Base-by-base conservation (phyloP, 2,329 filamentous ascomycete species). In the Ilyonectria robusta region DNA sequence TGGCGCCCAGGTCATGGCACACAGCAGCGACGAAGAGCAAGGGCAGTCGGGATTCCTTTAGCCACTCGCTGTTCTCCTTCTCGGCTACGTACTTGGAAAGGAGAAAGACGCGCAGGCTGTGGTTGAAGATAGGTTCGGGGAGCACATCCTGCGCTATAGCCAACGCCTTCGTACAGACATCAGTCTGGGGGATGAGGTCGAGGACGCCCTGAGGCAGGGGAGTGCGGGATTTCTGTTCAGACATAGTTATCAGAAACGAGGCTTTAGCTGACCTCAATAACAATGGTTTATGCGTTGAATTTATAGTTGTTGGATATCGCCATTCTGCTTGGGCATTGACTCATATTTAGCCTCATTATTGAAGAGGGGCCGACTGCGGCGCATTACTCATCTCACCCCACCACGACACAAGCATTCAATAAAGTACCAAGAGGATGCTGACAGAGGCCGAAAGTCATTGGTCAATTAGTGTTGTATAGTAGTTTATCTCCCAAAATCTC, bases 1-100 rank as follows among this genome's bases (percentile, higher is more conserved):
- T 72, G 2, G 75, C 68, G 42, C 80, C 80, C 11, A 81, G 70
- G 69, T 82, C 80, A 62, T 82, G 80, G 50, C 77, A 78, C 19
- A 81, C 72, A 48, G 78, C 76, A 1, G 79, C 78, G 6, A 80
- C 77, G 53, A 82, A 82, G 21, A 82, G 71, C 17, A 78, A 63
- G 2, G 59, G 54, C 1, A 71, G 57, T 5, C 69, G 65, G 6
- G 59, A 42, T 13, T 65, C 58, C 6, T 44, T 31, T 0, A 46
- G 19, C 58, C 67, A 74, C n/a, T 54, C 42, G 44, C 55, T 64
- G 54, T 19, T 13, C 47, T 77, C 75, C 10, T 59, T 69, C 33
- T 73, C 55, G 10, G 70, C 73, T 2, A 78, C 51, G 64, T 67
- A 74, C 26, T 61, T 59, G 6, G 77, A 70, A 19, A 76, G 42